A percentile compares a stretch with the other conserved stretches of the same genome.
phyloP scores from a whole-genome alignment of 495 filamentous ascomycete species.

The Lophiostoma macrostomum region DNA sequence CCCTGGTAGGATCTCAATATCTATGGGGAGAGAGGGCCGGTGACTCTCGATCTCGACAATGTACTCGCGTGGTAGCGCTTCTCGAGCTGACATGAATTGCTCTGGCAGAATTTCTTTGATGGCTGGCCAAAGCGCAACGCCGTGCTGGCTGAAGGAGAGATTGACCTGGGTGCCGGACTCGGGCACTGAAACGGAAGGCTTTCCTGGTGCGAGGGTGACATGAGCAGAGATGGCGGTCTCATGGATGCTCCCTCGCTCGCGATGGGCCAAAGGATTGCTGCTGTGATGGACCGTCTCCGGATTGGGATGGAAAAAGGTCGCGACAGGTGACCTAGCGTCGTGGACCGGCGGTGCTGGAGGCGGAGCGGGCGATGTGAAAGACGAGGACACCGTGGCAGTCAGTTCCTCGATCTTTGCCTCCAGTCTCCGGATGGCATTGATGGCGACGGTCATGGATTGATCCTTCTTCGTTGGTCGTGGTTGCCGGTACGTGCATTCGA shows the following conservation, averaged over 20 bases:
- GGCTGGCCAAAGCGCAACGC: constrained; percentile 28
- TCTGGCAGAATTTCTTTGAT: constrained; percentile 17
- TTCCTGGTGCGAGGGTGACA: constrained; percentile 1
- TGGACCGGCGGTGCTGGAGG: not conserved
- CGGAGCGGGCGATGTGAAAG: not conserved
- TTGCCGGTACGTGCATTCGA: constrained; percentile 22
- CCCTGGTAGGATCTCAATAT: not conserved
- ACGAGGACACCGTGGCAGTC: constrained; percentile 9
- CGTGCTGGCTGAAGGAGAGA: constrained; percentile 32
- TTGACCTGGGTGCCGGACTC: not conserved
- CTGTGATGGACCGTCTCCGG: not conserved
- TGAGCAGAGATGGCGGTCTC: constrained; percentile 2
- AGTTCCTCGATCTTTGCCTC: constrained; percentile 29
- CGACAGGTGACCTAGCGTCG: constrained; percentile 6
- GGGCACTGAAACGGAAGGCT: constrained; percentile 1
- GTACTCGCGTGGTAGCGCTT: constrained; percentile 18
- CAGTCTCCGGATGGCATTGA: constrained; percentile 33
- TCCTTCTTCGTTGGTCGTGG: constrained; percentile 30
- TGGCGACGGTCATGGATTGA: constrained; percentile 29
- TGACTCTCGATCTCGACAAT: constrained; percentile 23
- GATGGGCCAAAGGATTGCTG: not conserved
- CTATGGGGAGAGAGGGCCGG: constrained; percentile 13
- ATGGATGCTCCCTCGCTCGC: not conserved
- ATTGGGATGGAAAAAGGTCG: constrained; percentile 8
- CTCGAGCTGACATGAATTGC: constrained; percentile 9